Conservation (phyloP, 2,329 filamentous ascomycete genomes). For the Kalaharituber pfeilii region DNA sequence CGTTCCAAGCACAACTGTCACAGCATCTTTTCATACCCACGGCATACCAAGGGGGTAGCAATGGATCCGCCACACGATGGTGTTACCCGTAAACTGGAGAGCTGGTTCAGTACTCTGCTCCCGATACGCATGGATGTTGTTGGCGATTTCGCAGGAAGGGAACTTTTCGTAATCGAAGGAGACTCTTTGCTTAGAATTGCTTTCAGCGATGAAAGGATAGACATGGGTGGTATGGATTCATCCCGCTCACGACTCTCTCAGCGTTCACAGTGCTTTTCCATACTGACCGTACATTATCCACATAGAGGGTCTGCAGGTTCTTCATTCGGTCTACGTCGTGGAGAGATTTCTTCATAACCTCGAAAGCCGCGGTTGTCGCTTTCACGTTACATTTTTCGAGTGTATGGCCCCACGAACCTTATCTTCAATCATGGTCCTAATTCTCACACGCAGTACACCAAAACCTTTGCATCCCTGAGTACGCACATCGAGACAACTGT, state of each 20-base stretch:
- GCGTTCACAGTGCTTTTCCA: not conserved
- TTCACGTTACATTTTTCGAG: conserved; percentile 53
- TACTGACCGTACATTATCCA: not conserved
- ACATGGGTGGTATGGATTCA: conserved; percentile 33
- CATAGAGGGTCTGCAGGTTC: conserved; percentile 46
- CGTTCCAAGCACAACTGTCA: not conserved
- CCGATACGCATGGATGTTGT: conserved; percentile 41
- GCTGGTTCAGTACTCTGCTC: not conserved
- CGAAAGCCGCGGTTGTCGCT: conserved; percentile 46
- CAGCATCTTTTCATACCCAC: not conserved
- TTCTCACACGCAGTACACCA: conserved; percentile 29
- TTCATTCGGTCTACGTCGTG: conserved; percentile 52
- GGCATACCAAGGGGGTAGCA: not conserved
- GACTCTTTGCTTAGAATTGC: conserved; percentile 52
- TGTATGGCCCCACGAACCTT: conserved; percentile 4
- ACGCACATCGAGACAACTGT: conserved; percentile 17
- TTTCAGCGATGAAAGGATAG: conserved; percentile 43
- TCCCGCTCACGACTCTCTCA: not conserved
- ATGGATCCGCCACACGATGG: not conserved
- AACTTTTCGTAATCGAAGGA: conserved; percentile 55
- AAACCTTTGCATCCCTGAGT: conserved; percentile 38
- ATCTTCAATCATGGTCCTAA: not conserved
- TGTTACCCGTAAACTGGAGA: not conserved
- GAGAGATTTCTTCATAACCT: conserved; percentile 48
- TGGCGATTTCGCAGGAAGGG: conserved; percentile 57